Evolutionary conservation across 495 filamentous ascomycete genomes (phyloP).

Genomic region (Aspergillus haitiensis): DNA sequence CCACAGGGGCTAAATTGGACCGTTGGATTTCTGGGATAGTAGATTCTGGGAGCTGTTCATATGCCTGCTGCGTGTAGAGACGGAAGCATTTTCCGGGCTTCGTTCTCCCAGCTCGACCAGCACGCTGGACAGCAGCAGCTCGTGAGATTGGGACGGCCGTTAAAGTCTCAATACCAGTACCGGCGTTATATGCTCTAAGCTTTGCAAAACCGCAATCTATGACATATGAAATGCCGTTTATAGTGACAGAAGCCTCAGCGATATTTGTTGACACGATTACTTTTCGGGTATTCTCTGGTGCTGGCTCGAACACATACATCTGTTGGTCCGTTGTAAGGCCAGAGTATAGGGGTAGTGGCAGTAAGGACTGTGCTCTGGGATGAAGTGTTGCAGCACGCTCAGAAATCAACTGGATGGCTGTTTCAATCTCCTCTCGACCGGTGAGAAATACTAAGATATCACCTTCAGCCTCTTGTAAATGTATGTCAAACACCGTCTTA

Average conservation of each 20-base stretch:
- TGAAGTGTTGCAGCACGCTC: constrained; percentile 78
- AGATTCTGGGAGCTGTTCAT: constrained; percentile 65
- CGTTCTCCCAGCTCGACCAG: constrained; percentile 88
- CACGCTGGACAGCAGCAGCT: constrained; percentile 88
- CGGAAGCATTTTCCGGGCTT: constrained; percentile 94
- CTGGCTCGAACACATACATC: constrained; percentile 86
- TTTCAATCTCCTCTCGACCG: constrained; percentile 91
- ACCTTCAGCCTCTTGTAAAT: constrained; percentile 78
- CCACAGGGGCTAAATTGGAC: constrained; percentile 84
- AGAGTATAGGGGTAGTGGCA: constrained; percentile 84
- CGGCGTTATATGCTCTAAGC: constrained; percentile 81
- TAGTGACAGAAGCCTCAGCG: constrained; percentile 92
- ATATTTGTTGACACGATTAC: constrained; percentile 96
- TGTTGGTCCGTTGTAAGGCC: constrained; percentile 88
- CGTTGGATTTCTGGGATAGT: constrained; percentile 91
- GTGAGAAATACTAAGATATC: constrained; percentile 93
- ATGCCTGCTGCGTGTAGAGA: constrained; percentile 81
- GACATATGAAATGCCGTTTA: constrained; percentile 90
- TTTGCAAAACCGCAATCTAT: constrained; percentile 94
- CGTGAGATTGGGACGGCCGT: constrained; percentile 88
- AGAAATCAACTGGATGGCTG: constrained; percentile 70
- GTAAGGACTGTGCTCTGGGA: constrained; percentile 64
- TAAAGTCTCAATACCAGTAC: constrained; percentile 85
- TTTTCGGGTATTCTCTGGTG: constrained; percentile 83
- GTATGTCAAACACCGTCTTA: constrained; percentile 90